A percentile compares a stretch with the other conserved stretches of the same genome.
Evolutionary conservation across 148 eudicot species (phyloP).

Genomic region (Euryodendron excelsum): DNA sequence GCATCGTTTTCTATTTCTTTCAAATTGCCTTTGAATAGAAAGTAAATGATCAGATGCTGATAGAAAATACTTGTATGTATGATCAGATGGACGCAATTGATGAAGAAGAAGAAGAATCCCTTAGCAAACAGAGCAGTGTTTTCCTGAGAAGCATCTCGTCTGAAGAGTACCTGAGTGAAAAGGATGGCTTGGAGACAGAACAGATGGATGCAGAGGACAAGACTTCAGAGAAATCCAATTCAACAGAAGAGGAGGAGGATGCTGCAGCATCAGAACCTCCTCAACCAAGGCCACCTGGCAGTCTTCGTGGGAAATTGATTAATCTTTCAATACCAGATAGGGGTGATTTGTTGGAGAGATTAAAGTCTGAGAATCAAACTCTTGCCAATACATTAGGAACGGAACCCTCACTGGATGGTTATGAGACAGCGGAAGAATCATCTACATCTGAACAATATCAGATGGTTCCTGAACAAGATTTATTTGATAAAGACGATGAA

Average conservation of each 20-base stretch:
- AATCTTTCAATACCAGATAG: slow-evolving; percentile 57
- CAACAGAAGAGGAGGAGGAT: slow-evolving; percentile 25
- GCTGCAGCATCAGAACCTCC: slow-evolving; percentile 18
- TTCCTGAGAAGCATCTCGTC: slow-evolving; percentile 61
- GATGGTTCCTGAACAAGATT: slow-evolving; percentile 9
- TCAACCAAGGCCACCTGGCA: slow-evolving; percentile 18
- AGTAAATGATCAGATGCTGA: slow-evolving; percentile 10
- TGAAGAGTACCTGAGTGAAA: slow-evolving; percentile 55
- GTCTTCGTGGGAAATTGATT: slow-evolving; percentile 33
- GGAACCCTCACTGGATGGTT: slow-evolving; percentile 26
- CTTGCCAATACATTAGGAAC: background rate
- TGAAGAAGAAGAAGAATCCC: slow-evolving; percentile 44
- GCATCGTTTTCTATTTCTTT: background rate
- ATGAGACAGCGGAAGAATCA: slow-evolving; percentile 33
- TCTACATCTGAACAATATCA: slow-evolving; percentile 22
- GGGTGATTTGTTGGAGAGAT: slow-evolving; percentile 36
- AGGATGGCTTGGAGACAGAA: slow-evolving; percentile 25
- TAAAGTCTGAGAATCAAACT: slow-evolving; percentile 38
- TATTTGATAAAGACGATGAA: slow-evolving; percentile 23
- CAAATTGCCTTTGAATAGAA: background rate
- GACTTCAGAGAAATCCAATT: slow-evolving; percentile 15
- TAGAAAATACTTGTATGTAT: slow-evolving; percentile 5
- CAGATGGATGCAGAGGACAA: slow-evolving; percentile 24
- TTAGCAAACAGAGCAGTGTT: slow-evolving; percentile 41
- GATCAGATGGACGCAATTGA: slow-evolving; percentile 76